These are phyloP conservation scores for Chlamydomonas reinhardtii DNA, from an alignment of 163 green algal genomes.

Conservation along the genomic window DNA sequence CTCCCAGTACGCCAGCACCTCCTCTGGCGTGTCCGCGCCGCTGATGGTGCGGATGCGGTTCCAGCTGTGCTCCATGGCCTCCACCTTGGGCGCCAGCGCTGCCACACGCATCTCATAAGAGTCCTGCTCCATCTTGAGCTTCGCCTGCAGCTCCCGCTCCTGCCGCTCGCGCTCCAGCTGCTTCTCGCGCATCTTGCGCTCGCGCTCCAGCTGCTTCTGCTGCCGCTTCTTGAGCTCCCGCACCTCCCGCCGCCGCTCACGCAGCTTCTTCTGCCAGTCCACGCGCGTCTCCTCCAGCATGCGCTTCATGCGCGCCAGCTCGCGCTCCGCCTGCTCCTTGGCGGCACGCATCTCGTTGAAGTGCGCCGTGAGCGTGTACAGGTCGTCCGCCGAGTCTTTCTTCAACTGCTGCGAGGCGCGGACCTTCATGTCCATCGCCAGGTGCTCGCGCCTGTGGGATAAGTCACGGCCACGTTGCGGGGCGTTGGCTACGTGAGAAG, in stretches of 20 bases:
- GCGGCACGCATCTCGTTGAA: constrained; percentile 65
- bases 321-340: constrained; percentile 80
- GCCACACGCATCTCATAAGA: constrained; percentile 75
- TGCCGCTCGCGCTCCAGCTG: constrained; percentile 73
- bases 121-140: constrained; percentile 77
- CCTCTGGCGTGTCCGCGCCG: constrained; percentile 74
- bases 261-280: constrained; percentile 90
- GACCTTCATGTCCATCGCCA: constrained; percentile 81
- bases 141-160: constrained; percentile 71
- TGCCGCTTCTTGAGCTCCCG: constrained; percentile 82
- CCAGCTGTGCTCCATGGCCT: constrained; percentile 83
- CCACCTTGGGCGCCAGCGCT: constrained; percentile 67
- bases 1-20: constrained; percentile 87
- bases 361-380: constrained; percentile 61
- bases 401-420: constrained; percentile 70
- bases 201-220: constrained; percentile 73
- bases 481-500: not conserved
- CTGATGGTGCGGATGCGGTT: constrained; percentile 77
- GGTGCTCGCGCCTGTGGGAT: constrained; percentile 79
- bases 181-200: constrained; percentile 69
- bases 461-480: too few species aligned
- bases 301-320: constrained; percentile 71
- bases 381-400: constrained; percentile 77
- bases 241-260: constrained; percentile 84
- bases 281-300: constrained; percentile 73